Evolutionary conservation across 306 rosid species (phyloP), one percentile per base, ranked within the genome.

Genomic region (Prosopis cineraria): DNA sequence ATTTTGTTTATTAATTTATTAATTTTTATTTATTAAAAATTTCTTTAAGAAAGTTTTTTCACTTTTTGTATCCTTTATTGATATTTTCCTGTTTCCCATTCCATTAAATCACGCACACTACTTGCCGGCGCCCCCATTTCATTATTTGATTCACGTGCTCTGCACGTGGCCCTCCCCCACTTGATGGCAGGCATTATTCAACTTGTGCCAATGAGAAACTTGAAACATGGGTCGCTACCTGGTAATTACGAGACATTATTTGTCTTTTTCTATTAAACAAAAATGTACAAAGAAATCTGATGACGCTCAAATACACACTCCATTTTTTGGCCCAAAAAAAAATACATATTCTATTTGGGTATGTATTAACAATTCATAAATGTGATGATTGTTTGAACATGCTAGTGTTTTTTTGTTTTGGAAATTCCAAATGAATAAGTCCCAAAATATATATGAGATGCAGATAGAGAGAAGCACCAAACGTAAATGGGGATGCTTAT

Each of bases 91-190:
- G n/a, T n/a, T n/a, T n/a, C n/a, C 44, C 8, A 40, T 13, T 3
- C 37, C 37, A 34, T 1, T 3, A 3, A 40, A 8, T 8, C 11
- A 11, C 12, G 2, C 12, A 40, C 6, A 52, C 76, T 83, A 37
- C 45, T 41, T 63, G 77, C 55, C n/a, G 55, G 75, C 59, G 81
- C 48, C 78, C 63, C 63, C n/a, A n/a, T n/a, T n/a, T 75, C 72
- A 81, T 72, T 66, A 31, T 74, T 73, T 72, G 67, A 58, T 19
- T 3, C 83, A 43, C 58, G 74, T 82, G 80, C 19, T 41, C 13
- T 17, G 56, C 81, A 74, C 70, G 75, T 50, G 83, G 68, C 10
- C 62, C 75, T 27, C 36, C 65, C 34, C 37, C 36, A 25, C 36
- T 58, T 58, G 65, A 27, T 5, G 37, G 33, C 36, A 25, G n/a